Conservation (phyloP, 1,139 yeast genomes). For the Candida smagusa region DNA sequence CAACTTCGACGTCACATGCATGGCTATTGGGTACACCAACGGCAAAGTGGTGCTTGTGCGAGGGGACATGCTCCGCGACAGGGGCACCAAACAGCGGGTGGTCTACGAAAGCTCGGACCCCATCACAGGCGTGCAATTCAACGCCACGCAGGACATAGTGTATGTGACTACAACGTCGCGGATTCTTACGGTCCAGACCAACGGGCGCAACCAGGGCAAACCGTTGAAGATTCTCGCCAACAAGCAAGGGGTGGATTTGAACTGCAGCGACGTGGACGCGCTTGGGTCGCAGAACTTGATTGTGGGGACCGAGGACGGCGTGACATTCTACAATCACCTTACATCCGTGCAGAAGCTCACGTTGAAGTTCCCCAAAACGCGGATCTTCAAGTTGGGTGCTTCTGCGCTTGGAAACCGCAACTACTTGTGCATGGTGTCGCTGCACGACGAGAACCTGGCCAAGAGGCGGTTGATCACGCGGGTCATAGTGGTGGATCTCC, state of each 20-base stretch:
- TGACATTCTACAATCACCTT: conserved; percentile 52
- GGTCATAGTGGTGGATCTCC: conserved; percentile 63
- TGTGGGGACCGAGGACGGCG: conserved; percentile 51
- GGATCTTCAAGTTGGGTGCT: conserved; percentile 36
- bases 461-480: conserved; percentile 33
- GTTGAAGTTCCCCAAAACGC: conserved; percentile 58
- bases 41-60: conserved; percentile 80
- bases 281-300: conserved; percentile 39
- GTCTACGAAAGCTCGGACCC: conserved; percentile 75
- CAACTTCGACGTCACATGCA: conserved; percentile 55
- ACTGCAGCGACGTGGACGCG: conserved; percentile 52
- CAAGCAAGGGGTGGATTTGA: conserved; percentile 64
- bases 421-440: conserved; percentile 57
- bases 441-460: conserved; percentile 28
- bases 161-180: conserved; percentile 70
- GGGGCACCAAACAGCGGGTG: conserved; percentile 85
- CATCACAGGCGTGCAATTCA: conserved; percentile 69
- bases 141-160: conserved; percentile 42
- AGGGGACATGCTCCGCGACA: conserved; percentile 84
- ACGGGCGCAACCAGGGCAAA: conserved; percentile 72
- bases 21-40: conserved; percentile 83
- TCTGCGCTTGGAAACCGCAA: conserved; percentile 23
- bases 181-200: conserved; percentile 70
- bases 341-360: conserved; percentile 58
- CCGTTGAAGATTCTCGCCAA: conserved; percentile 63